These are phyloP conservation scores for Verticillium dahliae DNA, from an alignment of 2,329 filamentous ascomycete species.

Conservation along the genomic window DNA sequence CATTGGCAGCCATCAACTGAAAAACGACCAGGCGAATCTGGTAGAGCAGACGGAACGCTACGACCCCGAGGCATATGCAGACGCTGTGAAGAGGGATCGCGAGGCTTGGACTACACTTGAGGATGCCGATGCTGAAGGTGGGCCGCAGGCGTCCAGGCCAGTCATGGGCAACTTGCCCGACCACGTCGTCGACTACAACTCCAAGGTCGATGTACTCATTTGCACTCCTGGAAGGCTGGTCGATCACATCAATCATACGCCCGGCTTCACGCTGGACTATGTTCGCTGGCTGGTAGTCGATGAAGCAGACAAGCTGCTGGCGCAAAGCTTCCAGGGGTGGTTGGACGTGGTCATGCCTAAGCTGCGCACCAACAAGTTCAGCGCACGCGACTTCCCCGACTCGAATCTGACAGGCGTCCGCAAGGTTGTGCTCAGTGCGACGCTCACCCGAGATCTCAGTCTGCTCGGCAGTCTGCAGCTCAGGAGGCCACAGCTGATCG, in stretches of 20 bases:
- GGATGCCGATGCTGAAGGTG: slow-evolving; percentile 34
- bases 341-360: slow-evolving; percentile 63
- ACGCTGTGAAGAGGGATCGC: slow-evolving; percentile 30
- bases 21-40: slow-evolving; percentile 49
- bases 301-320: slow-evolving; percentile 85
- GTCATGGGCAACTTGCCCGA: slow-evolving; percentile 35
- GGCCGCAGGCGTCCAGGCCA: slow-evolving; percentile 21
- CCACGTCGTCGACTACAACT: slow-evolving; percentile 59
- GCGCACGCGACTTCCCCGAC: slow-evolving; percentile 46
- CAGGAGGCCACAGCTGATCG: slow-evolving; percentile 65
- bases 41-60: slow-evolving; percentile 48
- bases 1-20: slow-evolving; percentile 72
- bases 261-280: slow-evolving; percentile 71
- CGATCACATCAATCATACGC: slow-evolving; percentile 80
- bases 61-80: slow-evolving; percentile 53
- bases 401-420: slow-evolving; percentile 51
- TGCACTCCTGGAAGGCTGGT: slow-evolving; percentile 89
- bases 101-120: slow-evolving; percentile 37
- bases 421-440: slow-evolving; percentile 86
- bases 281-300: slow-evolving; percentile 88
- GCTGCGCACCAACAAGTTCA: slow-evolving; percentile 42
- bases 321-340: slow-evolving; percentile 93
- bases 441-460: slow-evolving; percentile 81
- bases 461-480: slow-evolving; percentile 70
- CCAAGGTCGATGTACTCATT: slow-evolving; percentile 80